These are phyloP conservation scores for Bryopsis sp. DNA, from an alignment of 139 green algal genomes.

Conservation along the genomic window DNA sequence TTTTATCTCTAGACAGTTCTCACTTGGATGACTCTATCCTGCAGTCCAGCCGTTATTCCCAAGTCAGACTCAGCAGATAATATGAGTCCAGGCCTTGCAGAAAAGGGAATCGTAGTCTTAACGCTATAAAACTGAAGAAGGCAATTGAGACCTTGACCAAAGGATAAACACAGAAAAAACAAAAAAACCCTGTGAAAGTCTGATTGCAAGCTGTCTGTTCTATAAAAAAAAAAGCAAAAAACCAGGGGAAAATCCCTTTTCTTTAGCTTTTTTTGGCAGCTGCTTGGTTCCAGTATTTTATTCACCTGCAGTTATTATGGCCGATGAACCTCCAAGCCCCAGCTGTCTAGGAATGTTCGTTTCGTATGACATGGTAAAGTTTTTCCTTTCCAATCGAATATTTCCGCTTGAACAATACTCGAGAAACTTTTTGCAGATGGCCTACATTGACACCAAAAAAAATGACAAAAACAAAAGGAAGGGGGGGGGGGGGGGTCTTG, in stretches of 20 bases:
- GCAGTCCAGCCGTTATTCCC: conserved; percentile 79
- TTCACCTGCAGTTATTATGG: conserved; percentile 63
- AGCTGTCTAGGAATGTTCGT: conserved; percentile 79
- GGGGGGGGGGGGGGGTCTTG: too few species aligned
- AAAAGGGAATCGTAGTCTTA: conserved; percentile 34
- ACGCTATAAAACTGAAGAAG: conserved; percentile 65
- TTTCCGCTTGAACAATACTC: conserved; percentile 40
- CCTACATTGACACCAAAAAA: conserved; percentile 28
- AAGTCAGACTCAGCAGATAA: conserved; percentile 67
- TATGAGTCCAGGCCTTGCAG: conserved; percentile 51
- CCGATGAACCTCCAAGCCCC: conserved; percentile 77
- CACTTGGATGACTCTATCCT: conserved; percentile 83
- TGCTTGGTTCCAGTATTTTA: background rate
- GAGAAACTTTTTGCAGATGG: conserved; percentile 52
- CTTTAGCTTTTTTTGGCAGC: background rate
- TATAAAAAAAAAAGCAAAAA: too few species aligned
- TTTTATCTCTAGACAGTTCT: too few species aligned
- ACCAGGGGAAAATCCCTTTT: too few species aligned
- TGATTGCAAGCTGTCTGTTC: too few species aligned
- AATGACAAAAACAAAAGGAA: too few species aligned
- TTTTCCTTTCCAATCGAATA: conserved; percentile 33
- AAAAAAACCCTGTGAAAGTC: too few species aligned
- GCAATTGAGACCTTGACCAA: conserved; percentile 56
- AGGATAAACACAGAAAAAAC: background rate
- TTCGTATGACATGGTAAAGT: conserved; percentile 71